Percentiles rank a stretch among this genome's conserved stretches.
Evolutionary conservation across 108 stramenopile species (phyloP).

Genomic region (Cyclotella choctawhatcheeana): DNA sequence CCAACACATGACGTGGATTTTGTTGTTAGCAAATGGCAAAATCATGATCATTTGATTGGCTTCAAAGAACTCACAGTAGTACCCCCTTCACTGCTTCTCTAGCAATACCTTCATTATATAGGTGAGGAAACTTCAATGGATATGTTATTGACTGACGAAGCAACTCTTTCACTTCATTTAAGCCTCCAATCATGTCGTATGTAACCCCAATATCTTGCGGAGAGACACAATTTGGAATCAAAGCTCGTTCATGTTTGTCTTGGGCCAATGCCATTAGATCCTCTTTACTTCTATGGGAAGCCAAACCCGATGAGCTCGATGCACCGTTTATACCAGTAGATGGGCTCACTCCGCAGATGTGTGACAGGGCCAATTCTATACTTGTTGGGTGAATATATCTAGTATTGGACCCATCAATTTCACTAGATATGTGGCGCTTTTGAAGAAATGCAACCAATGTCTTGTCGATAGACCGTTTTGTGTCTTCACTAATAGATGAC

Average conservation of each 20-base stretch:
- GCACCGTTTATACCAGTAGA: conserved; percentile 77
- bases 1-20: neutral
- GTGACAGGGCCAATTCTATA: conserved; percentile 76
- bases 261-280: conserved; percentile 84
- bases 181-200: conserved; percentile 96
- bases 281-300: conserved; percentile 74
- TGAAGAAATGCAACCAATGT: conserved; percentile 56
- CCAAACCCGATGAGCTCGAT: conserved; percentile 44
- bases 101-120: conserved; percentile 96
- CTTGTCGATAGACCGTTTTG: conserved; percentile 53
- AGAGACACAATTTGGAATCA: conserved; percentile 82
- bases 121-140: conserved; percentile 93
- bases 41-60: too few relatives aligned
- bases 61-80: conserved; percentile 60
- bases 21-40: too few relatives aligned
- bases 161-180: conserved; percentile 91
- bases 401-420: conserved; percentile 41
- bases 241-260: conserved; percentile 92
- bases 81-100: conserved; percentile 95
- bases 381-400: conserved; percentile 78
- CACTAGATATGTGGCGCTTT: conserved; percentile 2
- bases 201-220: conserved; percentile 95
- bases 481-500: neutral
- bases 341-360: conserved; percentile 77
- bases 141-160: conserved; percentile 96